Base-by-base conservation (phyloP, 2,329 filamentous ascomycete genomes). In the Microcyclosporella mali region DNA sequence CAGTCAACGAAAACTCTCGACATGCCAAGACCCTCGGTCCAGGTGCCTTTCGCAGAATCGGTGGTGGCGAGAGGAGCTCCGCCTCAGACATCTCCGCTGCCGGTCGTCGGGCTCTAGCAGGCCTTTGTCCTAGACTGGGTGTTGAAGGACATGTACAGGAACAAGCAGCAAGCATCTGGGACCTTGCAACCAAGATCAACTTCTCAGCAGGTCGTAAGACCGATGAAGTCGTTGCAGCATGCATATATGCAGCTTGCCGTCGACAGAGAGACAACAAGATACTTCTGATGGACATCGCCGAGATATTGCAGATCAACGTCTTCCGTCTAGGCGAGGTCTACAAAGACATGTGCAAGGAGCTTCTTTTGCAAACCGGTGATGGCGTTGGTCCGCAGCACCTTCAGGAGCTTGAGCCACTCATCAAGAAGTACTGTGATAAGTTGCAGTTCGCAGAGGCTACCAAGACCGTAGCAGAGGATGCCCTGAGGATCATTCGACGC, bases 201-300 rank as follows among this genome's bases (percentile, higher is more conserved):
- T 85, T 69, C 61, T 82, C 88, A 19, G 85, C 92, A 65, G 92
- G 92, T 53, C 85, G 92, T 45, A 84, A 84, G 14, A 84, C 88
- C 37, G 80, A 84, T 49, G 87, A 85, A 40, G 89, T 97, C 8
- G 85, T 86, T 19, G 88, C 88, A n/a, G 85, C 94, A 19, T 90
- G 86, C 60, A 74, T 98, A 21, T 98, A 97, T 56, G 84, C 87
- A 42, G 88, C 88, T 11, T 94, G 88, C 60, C 81, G 92, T 48
- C 79, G 84, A 41, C 80, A 86, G 49, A 78, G 79, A 33, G 81
- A 82, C 17, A 94, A 92, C 61, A 85, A 83, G 32, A 75, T 92
- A 53, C 89, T 98, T 84, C 75, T 98, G 33, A 97, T 98, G 63
- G 92, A 98, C 62, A 81, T 98, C 60, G 87, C 92, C 10, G 92